These are phyloP conservation scores for Gleditsia sinensis DNA, from an alignment of 306 rosid species.

Conservation along the genomic window DNA sequence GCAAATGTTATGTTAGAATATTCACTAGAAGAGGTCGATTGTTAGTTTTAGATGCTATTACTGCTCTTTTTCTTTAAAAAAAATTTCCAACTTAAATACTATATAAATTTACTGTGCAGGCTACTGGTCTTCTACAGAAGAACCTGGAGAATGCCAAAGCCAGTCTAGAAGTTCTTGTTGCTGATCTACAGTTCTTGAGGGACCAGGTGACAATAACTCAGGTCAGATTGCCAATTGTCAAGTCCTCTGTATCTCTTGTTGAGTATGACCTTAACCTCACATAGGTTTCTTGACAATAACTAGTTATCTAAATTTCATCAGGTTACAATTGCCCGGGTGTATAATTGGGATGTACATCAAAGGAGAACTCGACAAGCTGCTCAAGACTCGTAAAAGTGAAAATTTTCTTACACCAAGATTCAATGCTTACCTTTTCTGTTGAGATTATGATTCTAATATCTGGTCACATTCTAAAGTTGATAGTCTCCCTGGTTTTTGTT, in stretches of 20 bases:
- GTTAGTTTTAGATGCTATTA: slow-evolving; percentile 20
- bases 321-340: slow-evolving; percentile 94
- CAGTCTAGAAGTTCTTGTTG: slow-evolving; percentile 75
- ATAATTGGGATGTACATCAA: slow-evolving; percentile 95
- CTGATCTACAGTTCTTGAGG: slow-evolving; percentile 87
- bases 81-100: background rate
- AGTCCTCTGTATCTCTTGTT: background rate
- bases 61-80: background rate
- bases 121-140: slow-evolving; percentile 63
- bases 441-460: slow-evolving; percentile 41
- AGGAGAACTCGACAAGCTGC: slow-evolving; percentile 62
- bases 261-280: background rate
- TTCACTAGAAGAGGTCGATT: slow-evolving; percentile 80
- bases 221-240: slow-evolving; percentile 47
- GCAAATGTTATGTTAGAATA: slow-evolving; percentile 97
- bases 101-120: slow-evolving; percentile 54
- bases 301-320: slow-evolving; percentile 39
- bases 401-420: slow-evolving; percentile 26
- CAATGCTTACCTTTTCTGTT: slow-evolving; percentile 33
- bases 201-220: slow-evolving; percentile 94
- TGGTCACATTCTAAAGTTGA: slow-evolving; percentile 33
- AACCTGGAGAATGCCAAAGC: slow-evolving; percentile 82
- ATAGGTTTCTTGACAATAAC: background rate
- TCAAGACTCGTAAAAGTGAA: slow-evolving; percentile 40
- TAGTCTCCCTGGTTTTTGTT: slow-evolving; percentile 32